Evolutionary conservation across 441 rosid genomes (phyloP).

Genomic region (Manihot esculenta): DNA sequence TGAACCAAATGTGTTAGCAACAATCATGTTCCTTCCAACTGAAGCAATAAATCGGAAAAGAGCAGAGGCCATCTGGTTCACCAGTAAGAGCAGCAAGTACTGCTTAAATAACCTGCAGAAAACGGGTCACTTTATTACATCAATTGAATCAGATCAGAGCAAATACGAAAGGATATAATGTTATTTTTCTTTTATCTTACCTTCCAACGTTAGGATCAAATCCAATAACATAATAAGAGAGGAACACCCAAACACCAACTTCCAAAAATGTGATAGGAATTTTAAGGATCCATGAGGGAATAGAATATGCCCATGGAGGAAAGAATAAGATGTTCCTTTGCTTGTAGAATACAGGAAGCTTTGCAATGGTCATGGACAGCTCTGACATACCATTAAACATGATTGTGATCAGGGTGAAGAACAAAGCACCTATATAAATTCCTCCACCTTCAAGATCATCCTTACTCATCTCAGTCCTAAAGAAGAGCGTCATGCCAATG

Average conservation of each 20-base stretch:
- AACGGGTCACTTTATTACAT: not conserved
- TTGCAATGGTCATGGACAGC: slow-evolving; percentile 1
- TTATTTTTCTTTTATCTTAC: slow-evolving; percentile 26
- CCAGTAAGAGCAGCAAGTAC: slow-evolving; percentile 39
- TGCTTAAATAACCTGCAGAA: slow-evolving; percentile 46
- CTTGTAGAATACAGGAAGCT: slow-evolving; percentile 5
- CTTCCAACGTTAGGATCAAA: slow-evolving; percentile 65
- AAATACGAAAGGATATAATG: not conserved
- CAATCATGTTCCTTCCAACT: slow-evolving; percentile 47
- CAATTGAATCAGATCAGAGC: slow-evolving; percentile 1
- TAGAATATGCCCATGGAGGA: slow-evolving; percentile 7
- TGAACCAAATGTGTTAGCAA: slow-evolving; percentile 53
- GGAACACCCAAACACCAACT: slow-evolving; percentile 62
- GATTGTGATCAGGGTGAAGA: not conserved
- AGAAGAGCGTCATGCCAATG: slow-evolving; percentile 1
- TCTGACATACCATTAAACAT: slow-evolving; percentile 9
- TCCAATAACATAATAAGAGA: slow-evolving; percentile 78
- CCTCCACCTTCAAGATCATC: not conserved
- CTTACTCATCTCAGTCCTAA: slow-evolving; percentile 1
- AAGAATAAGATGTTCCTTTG: slow-evolving; percentile 5
- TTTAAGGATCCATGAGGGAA: slow-evolving; percentile 1
- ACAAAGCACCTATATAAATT: slow-evolving; percentile 7
- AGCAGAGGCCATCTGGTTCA: slow-evolving; percentile 54
- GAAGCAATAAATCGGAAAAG: slow-evolving; percentile 56
- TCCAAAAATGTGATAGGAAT: slow-evolving; percentile 29